Evolutionary conservation across 2,329 filamentous ascomycete genomes (phyloP).

Genomic region (Coniochaeta sp.): DNA sequence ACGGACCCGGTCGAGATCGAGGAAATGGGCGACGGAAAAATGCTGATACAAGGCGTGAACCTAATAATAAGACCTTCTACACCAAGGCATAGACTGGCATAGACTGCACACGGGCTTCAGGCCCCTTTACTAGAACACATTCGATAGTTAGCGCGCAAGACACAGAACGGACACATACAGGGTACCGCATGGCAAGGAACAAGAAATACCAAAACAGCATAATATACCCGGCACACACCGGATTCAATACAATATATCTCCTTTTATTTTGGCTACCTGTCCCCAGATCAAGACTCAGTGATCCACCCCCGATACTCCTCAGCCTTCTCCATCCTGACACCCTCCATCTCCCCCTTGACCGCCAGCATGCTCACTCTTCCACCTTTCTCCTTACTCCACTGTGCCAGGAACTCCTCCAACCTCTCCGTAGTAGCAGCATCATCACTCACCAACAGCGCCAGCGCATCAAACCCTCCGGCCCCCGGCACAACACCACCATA

Average conservation of each 20-base stretch:
- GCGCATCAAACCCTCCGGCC: constrained; percentile 87
- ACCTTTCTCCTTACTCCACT: constrained; percentile 56
- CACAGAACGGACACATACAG: not conserved
- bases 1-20: not conserved
- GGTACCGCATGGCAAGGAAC: no score
- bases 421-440: constrained; percentile 54
- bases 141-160: not conserved
- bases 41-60: not conserved
- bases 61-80: not conserved
- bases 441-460: constrained; percentile 73
- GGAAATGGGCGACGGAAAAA: not conserved
- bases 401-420: constrained; percentile 54
- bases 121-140: not conserved
- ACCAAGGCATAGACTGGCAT: not conserved
- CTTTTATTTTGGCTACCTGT: not conserved
- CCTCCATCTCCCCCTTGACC: constrained; percentile 68
- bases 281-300: not conserved
- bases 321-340: constrained; percentile 42
- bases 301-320: constrained; percentile 38
- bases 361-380: constrained; percentile 61
- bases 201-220: not conserved
- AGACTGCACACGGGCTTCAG: not conserved
- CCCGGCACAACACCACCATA: constrained; percentile 89
- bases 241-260: not conserved
- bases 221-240: not conserved